Base-by-base conservation (phyloP, 352 stramenopile genomes). In the Pythium dissotocum region DNA sequence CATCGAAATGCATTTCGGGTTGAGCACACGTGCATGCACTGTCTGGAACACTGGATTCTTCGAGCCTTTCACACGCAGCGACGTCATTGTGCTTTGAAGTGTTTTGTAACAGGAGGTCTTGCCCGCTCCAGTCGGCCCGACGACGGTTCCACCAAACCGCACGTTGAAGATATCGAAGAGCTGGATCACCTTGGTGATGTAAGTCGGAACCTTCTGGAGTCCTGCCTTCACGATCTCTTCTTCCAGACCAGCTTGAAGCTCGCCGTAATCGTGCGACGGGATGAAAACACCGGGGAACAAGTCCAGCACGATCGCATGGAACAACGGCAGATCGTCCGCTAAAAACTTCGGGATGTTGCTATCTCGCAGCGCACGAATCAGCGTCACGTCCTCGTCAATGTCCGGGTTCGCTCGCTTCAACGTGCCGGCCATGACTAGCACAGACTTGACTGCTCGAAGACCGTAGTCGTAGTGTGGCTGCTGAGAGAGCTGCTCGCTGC, bases 391-490 rank as follows among this genome's bases (percentile, higher is more conserved):
- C 64, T 95, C 87, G 53, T 92, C 77, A 9, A 78, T 68, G 18
- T 68, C 71, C 12, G 75, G 72, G 35, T 78, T 77, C 21, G 71
- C 72, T 7, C 89, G 75, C 67, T 95, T 95, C 26, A 97, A 72
- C 5, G 76, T 65, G 4, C 89, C 89, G 8, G 89, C 89, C 76
- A 94, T 93, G 36, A 94, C 91, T 5, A 97, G 71, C 57, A 97
- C 89, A 0, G 82, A 78, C 67, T 97, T 97, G 16, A 97, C 71
- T 42, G 89, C 89, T 36, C 90, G 75, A 30, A 97, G 70, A 30
- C 90, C 90, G 71, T 97, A 97, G 76, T 97, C 90, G 70, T 97
- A 97, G 71, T 97, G 90, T 49, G 93, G 82, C 72, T 97, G 88
- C 49, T 76, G 95, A n/a, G 88, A 97, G 33, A 98, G 80, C 66